Evolutionary conservation across 1,139 yeast species (phyloP).

Genomic region (Pichia sp.): DNA sequence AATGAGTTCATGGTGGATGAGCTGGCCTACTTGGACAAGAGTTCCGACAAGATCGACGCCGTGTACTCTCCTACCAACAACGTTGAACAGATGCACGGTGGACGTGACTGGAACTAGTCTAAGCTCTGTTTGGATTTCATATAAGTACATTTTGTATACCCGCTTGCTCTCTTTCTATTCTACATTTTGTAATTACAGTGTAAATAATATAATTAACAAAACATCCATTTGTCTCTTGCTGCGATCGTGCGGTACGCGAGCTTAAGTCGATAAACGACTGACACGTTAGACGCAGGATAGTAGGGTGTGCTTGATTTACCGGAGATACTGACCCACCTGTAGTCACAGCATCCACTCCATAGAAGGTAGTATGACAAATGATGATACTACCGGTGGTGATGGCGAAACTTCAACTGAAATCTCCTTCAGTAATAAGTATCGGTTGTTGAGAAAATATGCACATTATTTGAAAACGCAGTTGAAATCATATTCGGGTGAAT

Average conservation of each 20-base stretch:
- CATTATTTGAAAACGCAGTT: constrained; percentile 11
- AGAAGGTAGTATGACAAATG: neutral
- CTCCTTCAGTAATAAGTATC: neutral
- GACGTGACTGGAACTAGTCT: constrained; percentile 12
- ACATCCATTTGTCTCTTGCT: no score
- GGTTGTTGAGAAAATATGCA: constrained; percentile 6
- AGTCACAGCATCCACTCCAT: neutral
- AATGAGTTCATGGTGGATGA: constrained; percentile 16
- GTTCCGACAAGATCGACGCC: constrained; percentile 14
- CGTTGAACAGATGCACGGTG: constrained; percentile 17
- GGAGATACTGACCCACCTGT: no score
- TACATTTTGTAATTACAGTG: neutral
- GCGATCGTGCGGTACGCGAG: no score
- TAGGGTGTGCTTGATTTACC: neutral
- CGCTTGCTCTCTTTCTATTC: neutral
- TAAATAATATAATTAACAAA: neutral
- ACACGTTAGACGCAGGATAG: neutral
- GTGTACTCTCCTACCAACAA: constrained; percentile 10
- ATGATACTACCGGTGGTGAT: neutral
- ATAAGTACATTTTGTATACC: neutral
- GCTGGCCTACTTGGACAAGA: constrained; percentile 14
- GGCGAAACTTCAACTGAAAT: neutral
- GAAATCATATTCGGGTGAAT: constrained; percentile 14
- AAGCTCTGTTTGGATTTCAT: neutral
- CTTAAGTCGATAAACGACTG: neutral